Evolutionary conservation across 2,329 filamentous ascomycete species (phyloP).

Genomic region (Orbilia javanica): DNA sequence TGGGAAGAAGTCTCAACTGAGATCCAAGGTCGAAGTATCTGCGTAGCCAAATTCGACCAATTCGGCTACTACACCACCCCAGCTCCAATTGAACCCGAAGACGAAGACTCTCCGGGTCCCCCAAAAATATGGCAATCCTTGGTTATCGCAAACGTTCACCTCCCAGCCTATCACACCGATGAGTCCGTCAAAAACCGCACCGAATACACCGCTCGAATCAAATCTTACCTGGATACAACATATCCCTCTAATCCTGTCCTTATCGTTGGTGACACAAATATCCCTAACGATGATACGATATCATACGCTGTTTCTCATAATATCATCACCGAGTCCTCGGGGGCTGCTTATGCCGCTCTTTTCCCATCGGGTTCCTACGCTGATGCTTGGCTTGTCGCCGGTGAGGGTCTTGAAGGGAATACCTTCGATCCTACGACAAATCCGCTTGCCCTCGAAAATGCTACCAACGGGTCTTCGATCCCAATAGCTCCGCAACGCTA

Average conservation of each 20-base stretch:
- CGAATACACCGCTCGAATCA: constrained; percentile 70
- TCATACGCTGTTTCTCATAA: constrained; percentile 69
- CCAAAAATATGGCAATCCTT: constrained; percentile 64
- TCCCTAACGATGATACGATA: constrained; percentile 72
- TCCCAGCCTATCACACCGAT: constrained; percentile 74
- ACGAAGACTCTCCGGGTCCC: neutral
- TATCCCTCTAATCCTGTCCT: constrained; percentile 70
- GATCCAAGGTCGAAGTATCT: constrained; percentile 72
- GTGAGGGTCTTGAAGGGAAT: constrained; percentile 72
- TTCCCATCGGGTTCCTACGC: constrained; percentile 67
- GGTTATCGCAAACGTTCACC: constrained; percentile 72
- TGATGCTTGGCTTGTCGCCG: constrained; percentile 65
- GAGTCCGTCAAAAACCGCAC: constrained; percentile 72
- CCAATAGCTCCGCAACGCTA: constrained; percentile 73
- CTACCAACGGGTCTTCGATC: constrained; percentile 68
- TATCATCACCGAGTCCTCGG: constrained; percentile 70
- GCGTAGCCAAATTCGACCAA: constrained; percentile 68
- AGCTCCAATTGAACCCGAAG: constrained; percentile 61
- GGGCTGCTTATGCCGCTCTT: constrained; percentile 71
- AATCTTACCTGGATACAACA: constrained; percentile 66
- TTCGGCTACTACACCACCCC: constrained; percentile 61
- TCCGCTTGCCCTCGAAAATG: constrained; percentile 69
- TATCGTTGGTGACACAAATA: constrained; percentile 75
- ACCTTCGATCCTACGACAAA: constrained; percentile 75
- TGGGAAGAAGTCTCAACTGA: constrained; percentile 72